phyloP scores from a whole-genome alignment of 345 rosid species.

The Syzygium aromaticum region DNA sequence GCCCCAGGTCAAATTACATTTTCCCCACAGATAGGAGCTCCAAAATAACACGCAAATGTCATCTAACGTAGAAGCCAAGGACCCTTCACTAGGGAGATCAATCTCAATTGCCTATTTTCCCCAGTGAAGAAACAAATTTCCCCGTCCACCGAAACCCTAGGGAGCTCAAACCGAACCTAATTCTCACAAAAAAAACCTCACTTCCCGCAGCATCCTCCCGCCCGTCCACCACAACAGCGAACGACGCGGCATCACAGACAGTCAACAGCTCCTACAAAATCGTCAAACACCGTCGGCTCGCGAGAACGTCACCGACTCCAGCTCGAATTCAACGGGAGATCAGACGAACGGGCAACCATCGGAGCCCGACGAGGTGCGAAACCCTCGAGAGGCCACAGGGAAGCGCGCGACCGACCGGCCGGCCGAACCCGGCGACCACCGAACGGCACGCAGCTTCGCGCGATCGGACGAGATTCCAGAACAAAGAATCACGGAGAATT shows the following conservation, averaged over 20 bases:
- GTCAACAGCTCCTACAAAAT: not conserved
- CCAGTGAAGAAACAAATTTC: not conserved
- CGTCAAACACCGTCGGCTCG: not conserved
- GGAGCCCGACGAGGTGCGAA: not conserved
- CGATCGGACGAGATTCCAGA: not conserved
- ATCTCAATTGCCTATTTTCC: not conserved
- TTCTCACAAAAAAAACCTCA: not conserved
- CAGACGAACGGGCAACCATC: not conserved
- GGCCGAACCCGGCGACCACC: not conserved
- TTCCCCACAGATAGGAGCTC: not conserved
- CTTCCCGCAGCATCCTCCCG: not conserved
- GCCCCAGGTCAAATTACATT: not conserved
- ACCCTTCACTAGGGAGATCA: not conserved
- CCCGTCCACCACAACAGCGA: not conserved
- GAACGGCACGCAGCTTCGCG: not conserved
- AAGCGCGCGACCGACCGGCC: not conserved
- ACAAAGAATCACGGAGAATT: not conserved
- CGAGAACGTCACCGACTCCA: not conserved
- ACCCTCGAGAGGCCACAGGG: not conserved
- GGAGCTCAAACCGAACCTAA: not conserved
- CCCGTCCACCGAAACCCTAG: not conserved
- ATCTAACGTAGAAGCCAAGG: not conserved
- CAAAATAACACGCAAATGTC: not conserved
- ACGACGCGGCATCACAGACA: not conserved
- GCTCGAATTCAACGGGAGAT: not conserved